Evolutionary conservation across 176 grass and related monocot genomes (phyloP), one percentile per base, ranked within the genome.

Genomic region (Urochloa ruziziensis): DNA sequence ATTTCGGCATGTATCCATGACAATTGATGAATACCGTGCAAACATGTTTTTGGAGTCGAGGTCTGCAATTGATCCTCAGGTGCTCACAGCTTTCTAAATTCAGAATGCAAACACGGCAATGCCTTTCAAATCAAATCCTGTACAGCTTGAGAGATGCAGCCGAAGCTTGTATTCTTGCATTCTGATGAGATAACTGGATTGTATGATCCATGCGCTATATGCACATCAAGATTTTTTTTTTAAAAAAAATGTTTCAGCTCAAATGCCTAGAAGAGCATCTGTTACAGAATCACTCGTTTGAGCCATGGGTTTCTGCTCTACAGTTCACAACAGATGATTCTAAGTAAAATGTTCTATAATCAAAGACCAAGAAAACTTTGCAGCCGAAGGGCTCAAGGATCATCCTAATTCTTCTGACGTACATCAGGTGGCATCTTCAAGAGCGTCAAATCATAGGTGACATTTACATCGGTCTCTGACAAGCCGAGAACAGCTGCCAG

Each of bases 401-500:
- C 81, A 80, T 83, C 62, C 61, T 80, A 80, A 18, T 62, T 80
- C 76, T 62, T 60, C 66, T 32, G 15, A 28, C 27, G 34, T 83
- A 89, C 77, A 80, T 54, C 62, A 86, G 12, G 69, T 61, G 13
- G 42, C 21, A 62, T 83, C 44, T 79, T 74, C 40, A 34, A 27
- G 32, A 51, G 6, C 40, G 0, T 70, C 40, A 54, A 36, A 74
- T 23, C 24, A 16, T 49, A 2, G 10, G 14, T 15, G 62, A 75
- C 42, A 16, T 30, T 75, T 80, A 87, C 75, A 63, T 83, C 1
- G 93, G 89, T 75, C 90, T 92, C 85, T 99, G 97, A 66, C 97
- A 99, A 94, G 97, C 93, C 18, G 88, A 96, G 86, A 96, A 99
- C 62, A 99, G 81, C 61, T 99, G 97, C 91, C 97, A 99, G 77